Evolutionary conservation across 2,329 filamentous ascomycete species (phyloP).

Genomic region (Aspergillus intermedius): DNA sequence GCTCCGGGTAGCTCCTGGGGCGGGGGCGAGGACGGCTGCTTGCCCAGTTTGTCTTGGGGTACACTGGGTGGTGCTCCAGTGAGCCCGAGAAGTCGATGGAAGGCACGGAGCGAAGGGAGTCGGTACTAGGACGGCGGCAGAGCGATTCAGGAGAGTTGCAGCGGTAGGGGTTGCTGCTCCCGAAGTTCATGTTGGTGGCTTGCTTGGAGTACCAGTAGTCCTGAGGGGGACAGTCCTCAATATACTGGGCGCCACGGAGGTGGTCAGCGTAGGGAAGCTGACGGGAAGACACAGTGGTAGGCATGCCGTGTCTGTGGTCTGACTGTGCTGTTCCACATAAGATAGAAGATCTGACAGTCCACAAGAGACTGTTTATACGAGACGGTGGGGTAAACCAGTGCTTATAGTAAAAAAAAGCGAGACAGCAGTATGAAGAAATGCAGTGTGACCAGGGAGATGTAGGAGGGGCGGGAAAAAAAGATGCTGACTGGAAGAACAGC

Average conservation of each 20-base stretch:
- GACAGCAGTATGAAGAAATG: neutral
- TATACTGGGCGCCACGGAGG: slow-evolving; percentile 15
- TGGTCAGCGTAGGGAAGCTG: slow-evolving; percentile 1
- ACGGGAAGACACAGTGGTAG: neutral
- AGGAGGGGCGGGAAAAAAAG: neutral
- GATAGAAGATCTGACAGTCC: no score
- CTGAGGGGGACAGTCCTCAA: slow-evolving; percentile 14
- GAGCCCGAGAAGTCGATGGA: slow-evolving; percentile 19
- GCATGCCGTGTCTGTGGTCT: slow-evolving; percentile 2
- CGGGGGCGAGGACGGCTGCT: slow-evolving; percentile 5
- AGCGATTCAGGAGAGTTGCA: slow-evolving; percentile 13
- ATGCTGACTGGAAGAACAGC: neutral
- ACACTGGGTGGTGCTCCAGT: slow-evolving; percentile 20
- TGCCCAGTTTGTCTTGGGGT: slow-evolving; percentile 12
- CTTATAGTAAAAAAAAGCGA: neutral
- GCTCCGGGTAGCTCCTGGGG: slow-evolving; percentile 3
- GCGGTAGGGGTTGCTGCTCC: slow-evolving; percentile 22
- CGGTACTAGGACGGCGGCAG: no score
- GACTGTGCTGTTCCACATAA: neutral
- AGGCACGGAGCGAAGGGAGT: slow-evolving; percentile 13
- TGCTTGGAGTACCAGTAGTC: neutral
- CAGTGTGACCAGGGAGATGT: neutral
- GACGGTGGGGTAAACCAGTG: slow-evolving; percentile 3
- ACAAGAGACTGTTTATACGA: neutral
- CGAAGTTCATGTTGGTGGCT: slow-evolving; percentile 2